Evolutionary conservation across 2,329 filamentous ascomycete genomes (phyloP), one percentile per base, ranked within the genome.

Genomic region (Fusarium staphyleae): DNA sequence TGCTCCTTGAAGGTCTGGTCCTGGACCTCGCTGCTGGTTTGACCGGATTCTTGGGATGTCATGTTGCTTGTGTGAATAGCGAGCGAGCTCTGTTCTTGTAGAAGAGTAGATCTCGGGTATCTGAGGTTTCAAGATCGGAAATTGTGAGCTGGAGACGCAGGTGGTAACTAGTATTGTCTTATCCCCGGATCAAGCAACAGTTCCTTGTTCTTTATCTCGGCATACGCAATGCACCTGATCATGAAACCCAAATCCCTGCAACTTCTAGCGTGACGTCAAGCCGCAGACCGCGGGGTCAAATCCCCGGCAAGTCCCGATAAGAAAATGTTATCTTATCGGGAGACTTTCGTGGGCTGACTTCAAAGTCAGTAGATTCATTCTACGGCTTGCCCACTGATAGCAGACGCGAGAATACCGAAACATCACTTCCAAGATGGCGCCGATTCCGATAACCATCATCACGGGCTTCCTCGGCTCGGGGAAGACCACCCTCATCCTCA

Each of bases 381-480:
- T 52, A 51, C 50, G 29, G 37, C 30, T 51, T 26, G 44, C 24
- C 29, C n/a, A n/a, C n/a, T n/a, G n/a, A n/a, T n/a, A 22, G 10
- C 9, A 45, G 28, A 15, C 34, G 42, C 32, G 19, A 42, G 10
- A 15, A 24, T 7, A 6, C n/a, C 18, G 12, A 22, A 28, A 11
- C 22, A 15, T 35, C 34, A 3, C n/a, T 4, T 16, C 13, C 48
- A 67, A 46, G 42, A 88, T 88, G 84, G 74, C 84, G 7, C 86
- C 88, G 2, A 95, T 92, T 63, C 92, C 93, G 4, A 89, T 97
- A 72, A 98, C 93, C 39, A 96, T 99, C 70, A 81, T 99, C 46
- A 99, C 95, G 5, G 95, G 95, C 71, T 99, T 98, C 76, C 85
- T 98, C 13, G 95, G 95, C 69, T 93, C 91, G 8, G 95, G 95